Base-by-base conservation (phyloP, 176 grass and related monocot species). In the Triticum urartu region DNA sequence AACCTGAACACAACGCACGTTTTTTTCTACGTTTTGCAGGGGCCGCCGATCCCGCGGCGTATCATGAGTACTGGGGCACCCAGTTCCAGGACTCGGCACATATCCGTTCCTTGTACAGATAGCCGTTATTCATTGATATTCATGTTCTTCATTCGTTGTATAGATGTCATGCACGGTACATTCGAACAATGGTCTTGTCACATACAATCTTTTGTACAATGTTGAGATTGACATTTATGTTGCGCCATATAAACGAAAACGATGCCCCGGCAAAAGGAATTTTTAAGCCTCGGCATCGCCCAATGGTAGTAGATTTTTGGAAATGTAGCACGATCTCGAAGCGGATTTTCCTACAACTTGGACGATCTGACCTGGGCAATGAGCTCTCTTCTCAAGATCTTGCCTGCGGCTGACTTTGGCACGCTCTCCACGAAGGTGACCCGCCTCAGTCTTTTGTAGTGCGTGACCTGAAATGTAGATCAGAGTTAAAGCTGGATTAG, bases 351-450 rank as follows among this genome's bases (percentile, higher is more conserved):
- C 82, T 95, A 98, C 38, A 95, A 13, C 40, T 92, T 95, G 22
- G 97, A 98, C 3, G 92, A 91, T 83, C 97, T 98, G 64, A 84
- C 90, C 87, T 98, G 47, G 10, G 87, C 87, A 17, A 98, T 94
- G 21, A 98, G 82, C 43, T 95, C 92, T 83, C 94, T 95, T 72
- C 94, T 86, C 32, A 98, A 67, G 17, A 98, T 94, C 90, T 98
- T 95, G 28, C 94, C 97, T 9, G 97, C 18, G 64, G 74, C 89
- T 50, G 97, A 95, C 75, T 94, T 95, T 9, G 97, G 97, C 58
- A 98, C 92, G 17, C 86, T 92, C 11, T 79, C 67, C 38, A 95
- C 92, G 33, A 98, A 95, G 11, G 88, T 89, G 21, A 98, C 93
- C 82, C 82, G 92, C 77, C 85, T 94, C 87, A 98, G 78, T 54